Base-by-base conservation (phyloP, 306 rosid genomes). In the Gynostemma pentaphyllum region DNA sequence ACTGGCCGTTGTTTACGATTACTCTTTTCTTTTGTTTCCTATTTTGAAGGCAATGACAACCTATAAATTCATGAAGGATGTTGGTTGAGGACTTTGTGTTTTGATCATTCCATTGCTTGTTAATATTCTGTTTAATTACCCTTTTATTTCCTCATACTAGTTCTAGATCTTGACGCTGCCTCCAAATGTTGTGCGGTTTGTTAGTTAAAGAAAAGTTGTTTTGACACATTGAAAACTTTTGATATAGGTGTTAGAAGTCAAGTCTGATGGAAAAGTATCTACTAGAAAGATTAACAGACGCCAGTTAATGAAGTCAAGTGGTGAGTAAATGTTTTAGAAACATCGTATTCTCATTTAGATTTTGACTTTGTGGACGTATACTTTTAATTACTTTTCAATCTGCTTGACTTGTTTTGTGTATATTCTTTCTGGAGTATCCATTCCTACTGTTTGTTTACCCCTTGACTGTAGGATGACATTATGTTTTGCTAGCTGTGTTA, bases 201-300 rank as follows among this genome's bases (percentile, higher is more conserved):
- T 64, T 32, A 5, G 29, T 19, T 68, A 26, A 51, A 47, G 41
- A 22, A 9, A 36, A 28, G 13, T 23, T 60, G 7, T 27, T 48
- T n/a, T n/a, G n/a, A 22, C n/a, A 45, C 32, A 5, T 71, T 45
- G 45, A 28, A 49, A 21, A 24, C 44, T 23, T n/a, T n/a, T n/a
- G n/a, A n/a, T n/a, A n/a, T 55, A 94, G 99, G 97, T 94, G 70
- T 78, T 82, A 52, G 99, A 86, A 81, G 99, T 94, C 79, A 94
- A 70, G 69, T 67, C 86, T 21, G 70, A 89, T 64, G 97, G 97
- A 47, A 57, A 72, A 4, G 72, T 84, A 32, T 81, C 89, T 34
- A 80, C 88, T 30, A 78, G 87, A 71, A 94, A 89, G 82, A 87
- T 94, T 64, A 94, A 81, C 78, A 79, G 99, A 73, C 95, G 94